Evolutionary conservation across 495 filamentous ascomycete species (phyloP).

Genomic region (Penicillium waksmanii): DNA sequence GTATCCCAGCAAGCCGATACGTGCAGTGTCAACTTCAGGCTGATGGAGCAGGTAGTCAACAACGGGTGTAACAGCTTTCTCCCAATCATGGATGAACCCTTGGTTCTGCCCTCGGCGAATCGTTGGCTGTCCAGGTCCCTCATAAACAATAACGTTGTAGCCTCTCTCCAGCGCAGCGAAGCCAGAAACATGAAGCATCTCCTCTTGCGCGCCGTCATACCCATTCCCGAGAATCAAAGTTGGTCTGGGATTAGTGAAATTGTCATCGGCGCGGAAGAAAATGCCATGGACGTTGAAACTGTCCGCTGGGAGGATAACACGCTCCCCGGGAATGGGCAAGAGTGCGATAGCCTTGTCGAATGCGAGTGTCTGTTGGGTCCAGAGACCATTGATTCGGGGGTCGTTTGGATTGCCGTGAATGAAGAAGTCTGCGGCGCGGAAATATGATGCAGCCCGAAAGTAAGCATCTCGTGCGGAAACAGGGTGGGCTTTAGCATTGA

Average conservation of each 20-base stretch:
- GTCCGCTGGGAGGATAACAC: slow-evolving; percentile 19
- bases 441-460: slow-evolving; percentile 33
- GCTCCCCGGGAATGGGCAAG: slow-evolving; percentile 40
- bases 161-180: slow-evolving; percentile 43
- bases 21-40: slow-evolving; percentile 29
- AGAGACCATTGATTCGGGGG: slow-evolving; percentile 38
- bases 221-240: slow-evolving; percentile 15
- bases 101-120: slow-evolving; percentile 46
- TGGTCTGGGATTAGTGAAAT: neutral
- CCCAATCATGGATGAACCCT: slow-evolving; percentile 55
- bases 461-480: slow-evolving; percentile 14
- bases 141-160: slow-evolving; percentile 51
- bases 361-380: slow-evolving; percentile 50
- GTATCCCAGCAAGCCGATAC: slow-evolving; percentile 31
- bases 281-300: slow-evolving; percentile 8
- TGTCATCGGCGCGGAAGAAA: neutral
- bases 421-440: slow-evolving; percentile 47
- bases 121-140: slow-evolving; percentile 54
- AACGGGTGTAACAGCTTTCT: slow-evolving; percentile 47
- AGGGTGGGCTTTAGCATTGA: slow-evolving; percentile 7
- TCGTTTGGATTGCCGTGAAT: slow-evolving; percentile 42
- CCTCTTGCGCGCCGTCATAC: slow-evolving; percentile 51
- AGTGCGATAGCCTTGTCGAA: slow-evolving; percentile 48
- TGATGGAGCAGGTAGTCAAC: slow-evolving; percentile 42
- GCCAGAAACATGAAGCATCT: slow-evolving; percentile 41